Conservation (phyloP, 345 rosid genomes). For the Syzygium jambos region DNA sequence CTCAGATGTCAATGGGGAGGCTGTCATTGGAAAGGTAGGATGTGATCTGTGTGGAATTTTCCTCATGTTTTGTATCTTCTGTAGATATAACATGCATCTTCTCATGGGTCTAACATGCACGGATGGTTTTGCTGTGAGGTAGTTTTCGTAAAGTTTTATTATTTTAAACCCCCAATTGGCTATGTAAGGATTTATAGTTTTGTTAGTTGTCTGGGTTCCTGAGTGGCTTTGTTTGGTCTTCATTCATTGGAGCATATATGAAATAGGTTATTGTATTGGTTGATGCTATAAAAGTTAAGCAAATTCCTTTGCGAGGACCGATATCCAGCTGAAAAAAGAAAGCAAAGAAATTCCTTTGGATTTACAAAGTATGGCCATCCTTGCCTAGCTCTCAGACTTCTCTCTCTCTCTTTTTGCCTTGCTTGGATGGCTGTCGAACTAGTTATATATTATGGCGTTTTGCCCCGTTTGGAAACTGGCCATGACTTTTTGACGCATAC, state of each 20-base stretch:
- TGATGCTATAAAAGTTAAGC: not conserved
- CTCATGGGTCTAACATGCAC: not conserved
- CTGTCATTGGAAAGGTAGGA: constrained; percentile 63
- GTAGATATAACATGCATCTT: not conserved
- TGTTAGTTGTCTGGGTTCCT: not conserved
- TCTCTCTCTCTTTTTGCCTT: not conserved
- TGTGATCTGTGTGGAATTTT: not conserved
- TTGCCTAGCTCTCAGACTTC: not conserved
- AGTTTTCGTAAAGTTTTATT: not conserved
- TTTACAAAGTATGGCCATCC: not conserved
- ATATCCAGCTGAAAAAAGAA: not conserved
- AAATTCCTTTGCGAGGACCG: not conserved
- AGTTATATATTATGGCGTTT: not conserved
- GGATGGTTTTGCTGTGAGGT: not conserved
- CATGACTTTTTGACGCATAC: not conserved
- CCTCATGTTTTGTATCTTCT: not conserved
- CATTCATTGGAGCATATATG: not conserved
- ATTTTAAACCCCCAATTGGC: not conserved
- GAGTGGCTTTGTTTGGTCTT: not conserved
- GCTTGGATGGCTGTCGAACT: not conserved
- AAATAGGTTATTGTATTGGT: not conserved
- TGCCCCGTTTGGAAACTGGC: not conserved
- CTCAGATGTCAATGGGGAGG: constrained; percentile 38
- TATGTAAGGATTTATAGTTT: not conserved
- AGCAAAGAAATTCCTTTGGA: not conserved